These are phyloP conservation scores for Alternaria viburni DNA, from an alignment of 2,329 filamentous ascomycete genomes.

Conservation along the genomic window DNA sequence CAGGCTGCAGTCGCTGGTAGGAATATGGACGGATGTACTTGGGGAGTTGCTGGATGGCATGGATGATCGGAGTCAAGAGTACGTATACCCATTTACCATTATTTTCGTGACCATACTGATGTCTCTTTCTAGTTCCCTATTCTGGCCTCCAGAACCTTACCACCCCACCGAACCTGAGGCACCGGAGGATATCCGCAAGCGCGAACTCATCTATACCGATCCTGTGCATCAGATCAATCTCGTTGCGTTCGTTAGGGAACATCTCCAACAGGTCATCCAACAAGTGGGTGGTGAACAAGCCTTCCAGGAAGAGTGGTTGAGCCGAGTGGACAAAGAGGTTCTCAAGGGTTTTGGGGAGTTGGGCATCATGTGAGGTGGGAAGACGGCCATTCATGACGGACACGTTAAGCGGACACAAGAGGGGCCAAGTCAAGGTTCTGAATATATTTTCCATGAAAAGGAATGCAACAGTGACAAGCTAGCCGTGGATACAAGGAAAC, in stretches of 20 bases:
- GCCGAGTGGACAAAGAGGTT: slow-evolving; percentile 78
- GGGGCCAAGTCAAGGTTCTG: not conserved
- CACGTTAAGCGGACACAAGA: not conserved
- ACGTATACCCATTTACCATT: slow-evolving; percentile 13
- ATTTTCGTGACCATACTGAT: not conserved
- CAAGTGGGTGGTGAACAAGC: slow-evolving; percentile 67
- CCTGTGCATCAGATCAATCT: slow-evolving; percentile 71
- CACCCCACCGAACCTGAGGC: slow-evolving; percentile 45
- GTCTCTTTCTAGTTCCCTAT: slow-evolving; percentile 46
- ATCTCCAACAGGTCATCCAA: slow-evolving; percentile 65
- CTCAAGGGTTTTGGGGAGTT: slow-evolving; percentile 64
- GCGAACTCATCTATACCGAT: slow-evolving; percentile 64
- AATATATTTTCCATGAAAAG: not conserved
- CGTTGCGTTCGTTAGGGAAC: slow-evolving; percentile 67
- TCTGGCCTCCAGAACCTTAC: slow-evolving; percentile 47
- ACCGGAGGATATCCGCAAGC: slow-evolving; percentile 54
- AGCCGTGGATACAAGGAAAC: not conserved
- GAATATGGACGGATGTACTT: slow-evolving; percentile 76
- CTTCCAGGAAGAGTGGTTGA: slow-evolving; percentile 72
- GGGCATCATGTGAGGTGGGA: slow-evolving; percentile 40
- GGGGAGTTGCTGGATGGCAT: slow-evolving; percentile 68
- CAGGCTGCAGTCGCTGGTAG: slow-evolving; percentile 74
- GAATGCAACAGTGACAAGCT: not conserved
- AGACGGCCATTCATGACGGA: not conserved
- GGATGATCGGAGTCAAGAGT: slow-evolving; percentile 52